Evolutionary conservation across 1,284 basidiomycete species (phyloP).

Genomic region (Rhodotorula sp.): DNA sequence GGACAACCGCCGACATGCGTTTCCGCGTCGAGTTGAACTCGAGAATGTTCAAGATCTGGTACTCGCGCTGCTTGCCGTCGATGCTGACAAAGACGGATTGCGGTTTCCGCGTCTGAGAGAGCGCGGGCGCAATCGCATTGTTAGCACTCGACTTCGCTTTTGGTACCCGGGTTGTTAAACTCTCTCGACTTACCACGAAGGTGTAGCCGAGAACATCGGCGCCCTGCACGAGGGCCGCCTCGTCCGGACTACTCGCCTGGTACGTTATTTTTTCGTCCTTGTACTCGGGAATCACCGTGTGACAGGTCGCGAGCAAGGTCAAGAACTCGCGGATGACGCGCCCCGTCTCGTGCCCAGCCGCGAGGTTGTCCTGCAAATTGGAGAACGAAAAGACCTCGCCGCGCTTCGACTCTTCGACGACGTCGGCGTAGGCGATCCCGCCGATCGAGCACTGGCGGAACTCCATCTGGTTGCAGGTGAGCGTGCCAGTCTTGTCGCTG

Average conservation of each 20-base stretch:
- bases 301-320: conserved; percentile 88
- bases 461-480: conserved; percentile 97
- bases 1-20: conserved; percentile 93
- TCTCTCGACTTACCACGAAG: conserved; percentile 69
- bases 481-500: conserved; percentile 96
- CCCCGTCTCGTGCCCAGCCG: conserved; percentile 53
- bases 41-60: conserved; percentile 91
- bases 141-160: not conserved
- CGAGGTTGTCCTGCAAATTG: conserved; percentile 50
- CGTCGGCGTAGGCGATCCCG: conserved; percentile 84
- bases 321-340: conserved; percentile 75
- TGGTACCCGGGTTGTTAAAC: not conserved
- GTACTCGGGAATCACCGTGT: conserved; percentile 98
- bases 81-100: conserved; percentile 88
- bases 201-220: conserved; percentile 89
- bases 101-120: conserved; percentile 81
- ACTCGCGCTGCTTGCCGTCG: conserved; percentile 70
- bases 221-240: conserved; percentile 91
- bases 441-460: conserved; percentile 87
- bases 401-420: conserved; percentile 76
- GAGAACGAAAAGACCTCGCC: conserved; percentile 53
- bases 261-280: conserved; percentile 69
- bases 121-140: no score
- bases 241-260: conserved; percentile 97
- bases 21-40: conserved; percentile 99